phyloP scores from a whole-genome alignment of 177 flowering plant genomes.

The Vitis hybrid region DNA sequence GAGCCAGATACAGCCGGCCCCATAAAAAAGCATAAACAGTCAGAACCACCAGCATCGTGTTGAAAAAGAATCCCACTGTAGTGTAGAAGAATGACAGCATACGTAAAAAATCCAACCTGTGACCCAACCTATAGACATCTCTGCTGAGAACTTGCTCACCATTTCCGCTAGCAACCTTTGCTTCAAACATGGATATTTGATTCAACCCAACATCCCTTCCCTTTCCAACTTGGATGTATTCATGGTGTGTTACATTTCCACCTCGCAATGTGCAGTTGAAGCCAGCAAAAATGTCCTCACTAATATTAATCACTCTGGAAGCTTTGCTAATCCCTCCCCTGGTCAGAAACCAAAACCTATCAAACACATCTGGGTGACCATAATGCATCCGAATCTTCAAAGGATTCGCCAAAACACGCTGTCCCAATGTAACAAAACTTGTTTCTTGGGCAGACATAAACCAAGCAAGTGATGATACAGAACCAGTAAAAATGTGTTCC shows the following conservation, averaged over 20 bases:
- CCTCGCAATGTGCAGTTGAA: constrained; percentile 70
- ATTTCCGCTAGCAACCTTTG: constrained; percentile 73
- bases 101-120: constrained; percentile 62
- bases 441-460: constrained; percentile 78
- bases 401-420: constrained; percentile 70
- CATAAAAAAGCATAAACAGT: constrained; percentile 65
- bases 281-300: constrained; percentile 80
- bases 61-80: constrained; percentile 61
- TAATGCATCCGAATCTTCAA: constrained; percentile 68
- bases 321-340: constrained; percentile 74
- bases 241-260: constrained; percentile 70
- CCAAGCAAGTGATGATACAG: constrained; percentile 76
- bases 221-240: constrained; percentile 71
- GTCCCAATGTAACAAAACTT: constrained; percentile 72
- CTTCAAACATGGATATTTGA: constrained; percentile 72
- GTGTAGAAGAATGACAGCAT: constrained; percentile 71
- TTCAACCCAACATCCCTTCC: constrained; percentile 74
- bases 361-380: constrained; percentile 77
- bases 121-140: constrained; percentile 72
- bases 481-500: constrained; percentile 68
- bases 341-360: constrained; percentile 66
- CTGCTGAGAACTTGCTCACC: constrained; percentile 74
- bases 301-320: constrained; percentile 64
- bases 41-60: constrained; percentile 56
- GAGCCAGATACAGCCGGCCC: constrained; percentile 68